Conservation (phyloP, 2,329 filamentous ascomycete species). For the Geosmithia putterillii region DNA sequence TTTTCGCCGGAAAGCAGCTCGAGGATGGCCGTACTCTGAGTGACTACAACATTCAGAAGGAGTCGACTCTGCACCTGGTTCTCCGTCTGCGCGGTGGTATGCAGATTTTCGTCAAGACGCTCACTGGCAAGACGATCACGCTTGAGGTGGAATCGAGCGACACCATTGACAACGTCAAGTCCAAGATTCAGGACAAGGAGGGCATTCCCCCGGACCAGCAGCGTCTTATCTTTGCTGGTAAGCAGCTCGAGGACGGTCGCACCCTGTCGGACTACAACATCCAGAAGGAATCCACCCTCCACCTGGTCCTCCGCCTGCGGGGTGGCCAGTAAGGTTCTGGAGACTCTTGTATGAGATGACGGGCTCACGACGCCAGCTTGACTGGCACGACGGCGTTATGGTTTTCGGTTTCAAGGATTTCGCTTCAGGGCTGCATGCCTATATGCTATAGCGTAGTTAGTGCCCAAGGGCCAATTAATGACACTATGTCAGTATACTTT, state of each 20-base stretch:
- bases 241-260: conserved; percentile 90
- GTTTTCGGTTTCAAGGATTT: conserved; percentile 1
- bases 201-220: conserved; percentile 97
- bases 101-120: conserved; percentile 66
- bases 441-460: neutral
- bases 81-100: conserved; percentile 87
- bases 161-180: conserved; percentile 95
- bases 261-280: conserved; percentile 92
- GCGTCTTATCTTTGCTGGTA: conserved; percentile 89
- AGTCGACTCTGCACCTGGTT: conserved; percentile 74
- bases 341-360: neutral
- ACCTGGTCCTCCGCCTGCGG: conserved; percentile 81
- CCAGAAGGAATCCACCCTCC: conserved; percentile 82
- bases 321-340: conserved; percentile 41
- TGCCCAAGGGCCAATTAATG: neutral
- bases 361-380: neutral
- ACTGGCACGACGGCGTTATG: conserved; percentile 4
- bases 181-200: conserved; percentile 97
- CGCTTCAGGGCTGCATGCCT: neutral
- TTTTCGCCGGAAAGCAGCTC: conserved; percentile 93
- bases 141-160: conserved; percentile 81
- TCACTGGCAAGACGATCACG: conserved; percentile 93
- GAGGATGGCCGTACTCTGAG: conserved; percentile 84
- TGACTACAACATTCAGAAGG: conserved; percentile 97
- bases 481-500: neutral